Evolutionary conservation across 2,329 filamentous ascomycete genomes (phyloP).

Genomic region (Fusarium sp.): DNA sequence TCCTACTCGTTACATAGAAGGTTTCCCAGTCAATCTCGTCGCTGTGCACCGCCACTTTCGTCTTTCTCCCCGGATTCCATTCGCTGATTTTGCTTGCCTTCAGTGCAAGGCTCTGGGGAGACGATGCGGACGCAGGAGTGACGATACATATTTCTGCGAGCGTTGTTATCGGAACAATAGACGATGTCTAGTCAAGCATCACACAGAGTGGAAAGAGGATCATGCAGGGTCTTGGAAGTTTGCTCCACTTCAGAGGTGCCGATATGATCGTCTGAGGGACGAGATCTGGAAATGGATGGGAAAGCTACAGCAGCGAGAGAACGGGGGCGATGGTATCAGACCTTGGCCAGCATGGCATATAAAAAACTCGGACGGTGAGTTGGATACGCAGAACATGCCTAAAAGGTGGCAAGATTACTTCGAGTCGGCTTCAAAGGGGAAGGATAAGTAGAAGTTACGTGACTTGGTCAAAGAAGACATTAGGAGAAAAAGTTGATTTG

Average conservation of each 20-base stretch:
- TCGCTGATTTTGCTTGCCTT: constrained; percentile 34
- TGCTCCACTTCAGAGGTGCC: neutral
- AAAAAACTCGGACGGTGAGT: constrained; percentile 10
- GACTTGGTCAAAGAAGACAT: neutral
- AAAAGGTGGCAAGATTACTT: constrained; percentile 33
- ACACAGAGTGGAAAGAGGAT: constrained; percentile 62
- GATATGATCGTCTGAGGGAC: neutral
- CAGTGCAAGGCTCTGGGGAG: constrained; percentile 41
- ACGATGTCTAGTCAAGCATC: constrained; percentile 52
- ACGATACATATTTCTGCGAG: constrained; percentile 21
- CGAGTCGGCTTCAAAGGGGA: neutral
- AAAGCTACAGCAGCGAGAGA: neutral
- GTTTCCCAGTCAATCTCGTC: constrained; percentile 42
- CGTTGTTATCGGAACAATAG: constrained; percentile 44
- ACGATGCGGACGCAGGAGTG: constrained; percentile 41
- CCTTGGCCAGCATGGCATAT: constrained; percentile 34
- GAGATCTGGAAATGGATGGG: constrained; percentile 13
- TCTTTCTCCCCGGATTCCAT: neutral
- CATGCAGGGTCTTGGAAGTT: constrained; percentile 55
- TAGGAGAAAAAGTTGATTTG: neutral
- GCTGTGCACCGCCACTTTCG: constrained; percentile 30
- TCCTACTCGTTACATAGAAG: constrained; percentile 47
- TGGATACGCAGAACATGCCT: constrained; percentile 8
- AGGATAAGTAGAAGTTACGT: neutral
- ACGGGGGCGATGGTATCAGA: neutral